Percentiles rank a stretch among this genome's conserved stretches.
phyloP scores from a whole-genome alignment of 2,329 filamentous ascomycete species.

The Penicillium aurantiogriseum region DNA sequence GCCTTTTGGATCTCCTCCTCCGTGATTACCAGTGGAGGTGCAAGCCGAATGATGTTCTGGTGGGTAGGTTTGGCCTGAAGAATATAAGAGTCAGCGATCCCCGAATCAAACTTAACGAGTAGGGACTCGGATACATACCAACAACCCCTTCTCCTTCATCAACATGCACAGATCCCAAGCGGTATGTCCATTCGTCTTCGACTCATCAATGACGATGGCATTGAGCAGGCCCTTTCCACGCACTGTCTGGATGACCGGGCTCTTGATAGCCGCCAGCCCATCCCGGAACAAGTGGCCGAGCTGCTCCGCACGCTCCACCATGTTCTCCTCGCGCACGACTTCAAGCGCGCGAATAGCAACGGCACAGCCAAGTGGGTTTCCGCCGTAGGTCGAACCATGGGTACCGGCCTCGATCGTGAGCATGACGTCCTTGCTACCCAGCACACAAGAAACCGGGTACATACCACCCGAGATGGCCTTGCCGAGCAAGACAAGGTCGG shows the following conservation, averaged over 20 bases:
- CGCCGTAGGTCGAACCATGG: conserved; percentile 97
- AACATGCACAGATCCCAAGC: conserved; percentile 97
- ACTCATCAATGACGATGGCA: conserved; percentile 93
- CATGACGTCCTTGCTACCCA: conserved; percentile 89
- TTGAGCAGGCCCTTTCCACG: conserved; percentile 94
- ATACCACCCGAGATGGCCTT: conserved; percentile 98
- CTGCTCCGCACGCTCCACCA: conserved; percentile 77
- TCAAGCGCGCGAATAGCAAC: conserved; percentile 94
- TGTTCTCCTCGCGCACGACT: conserved; percentile 85
- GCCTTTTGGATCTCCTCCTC: conserved; percentile 80
- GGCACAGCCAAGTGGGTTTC: conserved; percentile 92
- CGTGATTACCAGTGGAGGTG: conserved; percentile 92
- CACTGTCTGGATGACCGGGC: conserved; percentile 75
- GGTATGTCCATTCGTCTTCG: conserved; percentile 75
- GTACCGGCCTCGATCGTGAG: conserved; percentile 93
- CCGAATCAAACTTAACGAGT: not conserved
- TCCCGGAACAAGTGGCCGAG: conserved; percentile 82
- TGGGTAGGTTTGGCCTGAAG: conserved; percentile 95
- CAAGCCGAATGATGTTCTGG: conserved; percentile 96
- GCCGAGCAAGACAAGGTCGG: conserved; percentile 88
- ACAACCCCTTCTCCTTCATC: conserved; percentile 88
- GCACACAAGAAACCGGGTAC: conserved; percentile 96
- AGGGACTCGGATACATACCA: conserved; percentile 60
- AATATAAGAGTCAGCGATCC: not conserved
- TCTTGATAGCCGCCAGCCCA: conserved; percentile 71